Conservation (phyloP, 2,329 filamentous ascomycete species). For the Xylaria sp. region DNA sequence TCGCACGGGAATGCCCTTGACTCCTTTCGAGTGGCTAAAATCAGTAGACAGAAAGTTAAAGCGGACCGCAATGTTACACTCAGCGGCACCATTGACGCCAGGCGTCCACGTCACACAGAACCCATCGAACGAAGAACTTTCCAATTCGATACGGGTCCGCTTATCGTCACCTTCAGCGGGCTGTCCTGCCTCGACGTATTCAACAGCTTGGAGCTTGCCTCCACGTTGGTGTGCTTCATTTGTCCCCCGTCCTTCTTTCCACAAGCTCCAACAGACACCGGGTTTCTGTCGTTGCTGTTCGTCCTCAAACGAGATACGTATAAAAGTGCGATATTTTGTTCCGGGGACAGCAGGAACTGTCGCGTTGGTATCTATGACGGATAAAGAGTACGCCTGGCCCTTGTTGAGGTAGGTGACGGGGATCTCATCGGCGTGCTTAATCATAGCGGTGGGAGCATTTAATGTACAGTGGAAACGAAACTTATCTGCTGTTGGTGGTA, state of each 20-base stretch:
- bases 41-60: constrained; percentile 99
- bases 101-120: constrained; percentile 93
- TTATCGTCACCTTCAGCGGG: constrained; percentile 72
- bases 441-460: constrained; percentile 96
- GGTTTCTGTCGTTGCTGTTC: constrained; percentile 90
- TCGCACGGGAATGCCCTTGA: constrained; percentile 95
- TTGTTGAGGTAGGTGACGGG: constrained; percentile 99
- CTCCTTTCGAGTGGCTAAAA: constrained; percentile 98
- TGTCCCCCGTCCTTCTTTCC: constrained; percentile 96
- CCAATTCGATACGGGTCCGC: constrained; percentile 75
- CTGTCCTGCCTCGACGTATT: constrained; percentile 80
- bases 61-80: constrained; percentile 88
- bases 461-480: constrained; percentile 92
- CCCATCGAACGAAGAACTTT: constrained; percentile 87
- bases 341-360: constrained; percentile 67
- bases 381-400: constrained; percentile 91
- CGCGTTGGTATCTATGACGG: constrained; percentile 80
- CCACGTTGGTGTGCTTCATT: constrained; percentile 95
- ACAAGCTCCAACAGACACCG: constrained; percentile 83
- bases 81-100: constrained; percentile 72
- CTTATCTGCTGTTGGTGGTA: constrained; percentile 70
- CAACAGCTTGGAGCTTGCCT: constrained; percentile 91
- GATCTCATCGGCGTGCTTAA: constrained; percentile 88
- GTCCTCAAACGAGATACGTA: constrained; percentile 97
- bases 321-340: constrained; percentile 84